phyloP scores from a whole-genome alignment of 495 filamentous ascomycete species.

The Cercophora scortea region DNA sequence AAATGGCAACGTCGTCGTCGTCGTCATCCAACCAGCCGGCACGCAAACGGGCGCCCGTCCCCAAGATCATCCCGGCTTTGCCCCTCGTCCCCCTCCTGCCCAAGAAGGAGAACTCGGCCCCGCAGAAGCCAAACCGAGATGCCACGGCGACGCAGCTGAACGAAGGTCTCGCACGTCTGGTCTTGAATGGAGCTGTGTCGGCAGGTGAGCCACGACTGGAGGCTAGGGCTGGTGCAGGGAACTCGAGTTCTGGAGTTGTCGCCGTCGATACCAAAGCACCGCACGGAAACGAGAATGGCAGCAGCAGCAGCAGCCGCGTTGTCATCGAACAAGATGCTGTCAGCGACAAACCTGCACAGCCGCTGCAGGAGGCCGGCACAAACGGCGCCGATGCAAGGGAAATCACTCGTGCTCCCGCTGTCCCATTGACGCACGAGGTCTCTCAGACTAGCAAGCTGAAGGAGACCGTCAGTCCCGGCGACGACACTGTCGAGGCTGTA shows the following conservation, averaged over 20 bases:
- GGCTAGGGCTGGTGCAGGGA: not conserved
- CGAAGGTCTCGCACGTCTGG: not conserved
- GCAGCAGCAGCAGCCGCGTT: not conserved
- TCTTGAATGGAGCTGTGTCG: not conserved
- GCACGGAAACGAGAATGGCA: not conserved
- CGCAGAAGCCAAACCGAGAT: not conserved
- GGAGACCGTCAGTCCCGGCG: constrained; percentile 8
- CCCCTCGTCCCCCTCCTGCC: constrained; percentile 6
- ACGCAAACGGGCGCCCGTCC: not conserved
- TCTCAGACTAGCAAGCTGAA: constrained; percentile 22
- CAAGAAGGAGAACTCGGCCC: constrained; percentile 8
- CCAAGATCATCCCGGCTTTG: constrained; percentile 14
- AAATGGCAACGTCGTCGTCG: constrained; percentile 10
- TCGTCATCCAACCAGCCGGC: constrained; percentile 4
- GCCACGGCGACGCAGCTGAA: not conserved
- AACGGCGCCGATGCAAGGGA: not conserved
- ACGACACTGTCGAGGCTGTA: not conserved
- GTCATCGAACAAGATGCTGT: not conserved
- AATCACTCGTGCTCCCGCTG: constrained; percentile 10
- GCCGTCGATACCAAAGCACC: not conserved
- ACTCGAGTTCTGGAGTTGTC: not conserved
- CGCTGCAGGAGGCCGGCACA: not conserved
- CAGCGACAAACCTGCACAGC: not conserved
- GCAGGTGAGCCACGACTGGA: not conserved
- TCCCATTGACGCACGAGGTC: constrained; percentile 9